Conservation (phyloP, 768 basidiomycete genomes). For the Leccinum incarnatum region DNA sequence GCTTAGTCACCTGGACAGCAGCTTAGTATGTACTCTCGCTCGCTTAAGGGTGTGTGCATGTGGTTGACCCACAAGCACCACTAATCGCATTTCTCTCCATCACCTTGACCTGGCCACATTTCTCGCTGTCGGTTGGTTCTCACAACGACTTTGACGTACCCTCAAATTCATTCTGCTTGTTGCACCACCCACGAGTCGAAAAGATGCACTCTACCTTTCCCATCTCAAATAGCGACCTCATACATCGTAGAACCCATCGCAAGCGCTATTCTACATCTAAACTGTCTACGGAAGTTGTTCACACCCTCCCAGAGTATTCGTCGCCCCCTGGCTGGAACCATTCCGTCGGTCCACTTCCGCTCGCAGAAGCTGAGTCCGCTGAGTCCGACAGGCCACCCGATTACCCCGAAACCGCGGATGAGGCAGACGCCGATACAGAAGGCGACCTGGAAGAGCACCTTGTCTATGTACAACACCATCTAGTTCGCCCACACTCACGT, state of each 20-base stretch:
- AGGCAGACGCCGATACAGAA: conserved; percentile 70
- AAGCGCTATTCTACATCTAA: conserved; percentile 56
- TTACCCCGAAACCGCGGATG: conserved; percentile 75
- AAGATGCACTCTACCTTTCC: conserved; percentile 20
- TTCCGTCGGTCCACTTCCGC: conserved; percentile 16
- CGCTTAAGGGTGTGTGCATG: background rate
- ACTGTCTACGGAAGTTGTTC: conserved; percentile 64
- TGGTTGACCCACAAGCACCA: background rate
- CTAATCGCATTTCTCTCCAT: conserved; percentile 2
- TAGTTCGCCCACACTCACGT: conserved; percentile 34
- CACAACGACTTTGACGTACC: conserved; percentile 15
- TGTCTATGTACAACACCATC: conserved; percentile 26
- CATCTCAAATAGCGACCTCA: conserved; percentile 8
- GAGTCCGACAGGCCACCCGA: conserved; percentile 67
- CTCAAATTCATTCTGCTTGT: background rate
- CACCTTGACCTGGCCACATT: conserved; percentile 7
- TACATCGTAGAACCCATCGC: conserved; percentile 43
- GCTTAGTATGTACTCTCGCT: background rate
- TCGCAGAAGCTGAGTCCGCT: conserved; percentile 39
- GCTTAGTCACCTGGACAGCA: conserved; percentile 23
- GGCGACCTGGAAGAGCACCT: conserved; percentile 24
- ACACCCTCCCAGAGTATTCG: conserved; percentile 64
- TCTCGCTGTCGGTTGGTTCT: conserved; percentile 7
- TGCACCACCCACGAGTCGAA: background rate
- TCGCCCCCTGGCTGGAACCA: conserved; percentile 33